Evolutionary conservation across 768 basidiomycete genomes (phyloP).

Genomic region (Pisolithus tinctorius): DNA sequence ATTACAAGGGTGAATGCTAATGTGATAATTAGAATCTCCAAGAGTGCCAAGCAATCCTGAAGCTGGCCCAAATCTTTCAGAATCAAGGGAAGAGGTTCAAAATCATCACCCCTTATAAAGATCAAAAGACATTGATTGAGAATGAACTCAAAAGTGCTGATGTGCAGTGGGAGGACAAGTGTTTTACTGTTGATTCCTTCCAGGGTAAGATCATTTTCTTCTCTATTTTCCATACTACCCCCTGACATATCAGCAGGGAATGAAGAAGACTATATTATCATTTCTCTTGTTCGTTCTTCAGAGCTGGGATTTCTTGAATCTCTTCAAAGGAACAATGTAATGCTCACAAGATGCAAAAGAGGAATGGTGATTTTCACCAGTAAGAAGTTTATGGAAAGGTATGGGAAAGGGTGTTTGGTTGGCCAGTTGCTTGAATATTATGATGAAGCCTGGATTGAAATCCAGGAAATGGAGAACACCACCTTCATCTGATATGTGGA

Average conservation of each 20-base stretch:
- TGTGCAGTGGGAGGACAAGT: conserved; percentile 58
- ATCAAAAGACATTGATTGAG: conserved; percentile 58
- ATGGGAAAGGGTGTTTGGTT: conserved; percentile 41
- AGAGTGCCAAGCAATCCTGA: conserved; percentile 51
- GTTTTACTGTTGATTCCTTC: conserved; percentile 75
- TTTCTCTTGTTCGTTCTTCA: conserved; percentile 57
- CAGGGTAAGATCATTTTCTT: conserved; percentile 47
- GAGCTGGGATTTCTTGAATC: conserved; percentile 64
- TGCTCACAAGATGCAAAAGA: conserved; percentile 74
- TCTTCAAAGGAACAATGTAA: conserved; percentile 72
- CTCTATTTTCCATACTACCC: background rate
- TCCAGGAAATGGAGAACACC: conserved; percentile 22
- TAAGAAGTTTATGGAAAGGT: conserved; percentile 49
- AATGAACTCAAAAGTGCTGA: conserved; percentile 39
- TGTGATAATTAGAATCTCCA: conserved; percentile 42
- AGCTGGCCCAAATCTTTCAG: conserved; percentile 53
- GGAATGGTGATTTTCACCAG: conserved; percentile 74
- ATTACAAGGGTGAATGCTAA: background rate
- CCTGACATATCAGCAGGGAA: conserved; percentile 46
- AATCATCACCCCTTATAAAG: conserved; percentile 81
- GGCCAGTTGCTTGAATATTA: conserved; percentile 33
- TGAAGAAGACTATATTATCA: conserved; percentile 77
- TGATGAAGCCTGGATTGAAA: conserved; percentile 30
- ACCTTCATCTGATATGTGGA: conserved; percentile 10
- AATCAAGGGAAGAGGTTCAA: conserved; percentile 41